These are phyloP conservation scores for Borovskyia barvae DNA, from an alignment of 208 protist genomes.

Conservation along the genomic window DNA sequence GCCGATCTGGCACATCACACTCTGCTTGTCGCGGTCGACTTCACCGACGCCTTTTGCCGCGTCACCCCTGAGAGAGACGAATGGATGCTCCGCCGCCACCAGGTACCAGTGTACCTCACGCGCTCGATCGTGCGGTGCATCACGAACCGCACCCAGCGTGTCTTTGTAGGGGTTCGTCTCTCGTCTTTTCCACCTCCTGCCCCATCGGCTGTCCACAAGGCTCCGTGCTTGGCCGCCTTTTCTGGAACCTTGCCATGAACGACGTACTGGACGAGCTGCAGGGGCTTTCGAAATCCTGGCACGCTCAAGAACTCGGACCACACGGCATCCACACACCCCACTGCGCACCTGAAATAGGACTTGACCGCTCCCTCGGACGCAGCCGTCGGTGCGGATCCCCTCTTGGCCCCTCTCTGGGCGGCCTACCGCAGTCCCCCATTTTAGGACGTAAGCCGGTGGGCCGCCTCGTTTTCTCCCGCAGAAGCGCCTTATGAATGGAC, in stretches of 20 bases:
- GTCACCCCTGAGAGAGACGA: not conserved
- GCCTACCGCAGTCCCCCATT: not conserved
- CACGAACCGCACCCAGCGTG: not conserved
- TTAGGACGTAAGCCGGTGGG: not conserved
- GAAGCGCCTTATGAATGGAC: not conserved
- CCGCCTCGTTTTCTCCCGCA: not conserved
- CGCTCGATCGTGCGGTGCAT: not conserved
- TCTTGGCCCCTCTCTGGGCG: not conserved
- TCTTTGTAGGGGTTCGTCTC: not conserved
- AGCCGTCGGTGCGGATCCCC: not conserved
- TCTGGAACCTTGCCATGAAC: slow-evolving; percentile 10
- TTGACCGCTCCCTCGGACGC: not conserved
- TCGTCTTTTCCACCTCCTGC: not conserved
- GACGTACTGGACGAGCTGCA: slow-evolving; percentile 5
- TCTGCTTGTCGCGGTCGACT: not conserved
- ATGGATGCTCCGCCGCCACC: not conserved
- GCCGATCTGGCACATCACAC: not conserved
- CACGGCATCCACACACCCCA: not conserved
- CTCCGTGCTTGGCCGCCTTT: slow-evolving; percentile 6
- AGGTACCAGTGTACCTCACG: not conserved
- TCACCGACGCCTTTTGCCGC: slow-evolving; percentile 3
- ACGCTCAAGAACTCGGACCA: not conserved
- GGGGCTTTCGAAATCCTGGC: not conserved
- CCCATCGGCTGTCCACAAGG: slow-evolving; percentile 8
- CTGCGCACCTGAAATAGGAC: not conserved